Conservation (phyloP, 345 rosid species). For the Eucalyptus coolabah region DNA sequence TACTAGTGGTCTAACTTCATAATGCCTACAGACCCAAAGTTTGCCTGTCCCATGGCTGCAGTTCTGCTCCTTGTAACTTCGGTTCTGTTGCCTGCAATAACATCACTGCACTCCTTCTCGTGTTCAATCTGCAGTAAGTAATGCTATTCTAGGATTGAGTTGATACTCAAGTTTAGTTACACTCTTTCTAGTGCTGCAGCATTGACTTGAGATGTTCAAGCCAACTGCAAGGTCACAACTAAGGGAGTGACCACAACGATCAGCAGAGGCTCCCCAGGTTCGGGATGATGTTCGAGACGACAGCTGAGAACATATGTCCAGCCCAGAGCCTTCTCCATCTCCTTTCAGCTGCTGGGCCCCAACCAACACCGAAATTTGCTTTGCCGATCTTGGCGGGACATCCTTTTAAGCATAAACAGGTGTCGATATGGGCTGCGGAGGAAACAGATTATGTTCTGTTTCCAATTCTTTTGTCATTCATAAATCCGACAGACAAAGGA, state of each 20-base stretch:
- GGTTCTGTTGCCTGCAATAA: rapidly evolving
- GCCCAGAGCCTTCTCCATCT: background rate
- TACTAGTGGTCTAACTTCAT: background rate
- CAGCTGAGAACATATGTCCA: background rate
- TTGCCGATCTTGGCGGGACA: background rate
- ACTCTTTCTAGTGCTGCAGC: background rate
- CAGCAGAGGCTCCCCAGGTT: background rate
- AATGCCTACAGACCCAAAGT: background rate
- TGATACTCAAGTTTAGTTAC: background rate
- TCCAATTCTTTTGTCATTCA: background rate
- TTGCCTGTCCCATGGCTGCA: background rate
- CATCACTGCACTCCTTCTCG: background rate
- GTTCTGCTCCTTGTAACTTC: background rate
- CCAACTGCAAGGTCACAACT: background rate
- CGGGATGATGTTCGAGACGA: background rate
- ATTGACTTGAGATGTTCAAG: background rate
- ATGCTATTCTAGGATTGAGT: background rate
- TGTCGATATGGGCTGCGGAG: background rate
- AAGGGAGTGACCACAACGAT: background rate
- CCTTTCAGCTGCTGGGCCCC: background rate
- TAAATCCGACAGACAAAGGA: background rate
- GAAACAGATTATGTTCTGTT: background rate
- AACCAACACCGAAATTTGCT: background rate
- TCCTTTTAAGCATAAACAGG: background rate
- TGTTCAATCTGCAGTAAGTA: background rate